Evolutionary conservation across 2,329 filamentous ascomycete species (phyloP), one percentile per base, ranked within the genome.

Genomic region (Esteya vermicola): DNA sequence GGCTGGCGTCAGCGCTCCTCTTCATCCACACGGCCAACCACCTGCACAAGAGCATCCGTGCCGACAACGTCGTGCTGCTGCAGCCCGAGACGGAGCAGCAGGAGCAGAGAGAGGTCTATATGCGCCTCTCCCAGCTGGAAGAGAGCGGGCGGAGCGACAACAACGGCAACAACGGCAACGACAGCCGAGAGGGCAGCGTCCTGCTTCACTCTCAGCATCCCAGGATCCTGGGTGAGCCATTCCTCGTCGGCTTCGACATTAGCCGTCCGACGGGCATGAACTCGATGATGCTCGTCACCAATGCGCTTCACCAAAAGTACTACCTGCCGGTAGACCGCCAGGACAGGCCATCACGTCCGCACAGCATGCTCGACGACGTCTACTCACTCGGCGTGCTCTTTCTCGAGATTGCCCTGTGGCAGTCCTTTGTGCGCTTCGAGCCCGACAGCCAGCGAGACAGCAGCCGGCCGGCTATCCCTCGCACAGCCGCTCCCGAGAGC

Each of bases 11-110:
- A 6, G 36, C 36, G n/a, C 19, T 38, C 14, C 36, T 38, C n/a
- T 33, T 38, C 7, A 38, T 38, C n/a, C 36, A 38, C 21, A 38
- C 36, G 8, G 36, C 36, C 19, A 20, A 38, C 4, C 36, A 38
- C 28, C 32, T 38, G 20, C 36, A 38, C 27, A 38, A 38, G 20
- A 38, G 36, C 28, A 38, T 38, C 20, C 36, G 36, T 19, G 36
- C 36, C 10, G 36, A 38, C 28, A 38, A 38, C 16, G 36, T 38
- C 6, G 13, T 38, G 2, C 22, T 38, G 13, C 14, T 38, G 5
- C 13, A 28, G 21, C 27, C 32, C 6, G 19, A 22, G 21, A 13
- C 22, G 6, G 16, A 18, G 6, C n/a, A 19, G n/a, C 18, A 33
- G 31, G 18, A 5, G 16, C n/a, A 33, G 7, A 10, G 7, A n/a